Percentiles rank a stretch among this genome's conserved stretches.
Evolutionary conservation across 768 basidiomycete genomes (phyloP).

Genomic region (Kondoa malvinella): DNA sequence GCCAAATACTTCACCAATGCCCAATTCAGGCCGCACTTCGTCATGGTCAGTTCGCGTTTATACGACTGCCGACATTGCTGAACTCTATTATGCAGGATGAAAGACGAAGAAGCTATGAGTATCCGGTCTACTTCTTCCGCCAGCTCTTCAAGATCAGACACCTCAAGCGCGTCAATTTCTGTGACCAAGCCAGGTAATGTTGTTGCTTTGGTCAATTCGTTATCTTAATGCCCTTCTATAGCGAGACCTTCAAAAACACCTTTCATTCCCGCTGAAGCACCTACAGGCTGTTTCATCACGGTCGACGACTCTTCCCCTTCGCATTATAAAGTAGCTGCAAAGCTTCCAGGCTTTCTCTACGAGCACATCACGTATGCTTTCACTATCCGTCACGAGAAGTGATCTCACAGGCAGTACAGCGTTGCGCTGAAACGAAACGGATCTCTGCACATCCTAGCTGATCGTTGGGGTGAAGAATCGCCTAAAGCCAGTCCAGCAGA

Average conservation of each 20-base stretch:
- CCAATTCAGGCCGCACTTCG: not conserved
- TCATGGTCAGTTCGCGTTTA: not conserved
- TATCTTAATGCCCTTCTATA: not conserved
- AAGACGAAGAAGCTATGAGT: not conserved
- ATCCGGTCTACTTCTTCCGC: not conserved
- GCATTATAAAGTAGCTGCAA: not conserved
- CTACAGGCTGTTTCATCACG: not conserved
- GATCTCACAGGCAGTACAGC: not conserved
- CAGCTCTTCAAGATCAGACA: not conserved
- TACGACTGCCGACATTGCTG: no score
- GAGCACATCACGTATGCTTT: conserved; percentile 3
- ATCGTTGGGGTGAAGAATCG: not conserved
- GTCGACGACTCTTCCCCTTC: not conserved
- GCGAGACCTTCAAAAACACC: not conserved
- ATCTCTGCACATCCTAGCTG: not conserved
- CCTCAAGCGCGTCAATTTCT: no score
- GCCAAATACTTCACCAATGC: no score
- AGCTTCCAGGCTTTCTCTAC: not conserved
- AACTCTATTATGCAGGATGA: not conserved
- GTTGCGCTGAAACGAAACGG: conserved; percentile 3
- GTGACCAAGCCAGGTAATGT: not conserved
- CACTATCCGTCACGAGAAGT: not conserved
- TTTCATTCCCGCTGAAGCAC: not conserved
- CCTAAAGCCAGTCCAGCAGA: not conserved
- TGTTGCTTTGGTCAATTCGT: no score